Evolutionary conservation across 768 basidiomycete genomes (phyloP).

Genomic region (Leccinum ochraceum): DNA sequence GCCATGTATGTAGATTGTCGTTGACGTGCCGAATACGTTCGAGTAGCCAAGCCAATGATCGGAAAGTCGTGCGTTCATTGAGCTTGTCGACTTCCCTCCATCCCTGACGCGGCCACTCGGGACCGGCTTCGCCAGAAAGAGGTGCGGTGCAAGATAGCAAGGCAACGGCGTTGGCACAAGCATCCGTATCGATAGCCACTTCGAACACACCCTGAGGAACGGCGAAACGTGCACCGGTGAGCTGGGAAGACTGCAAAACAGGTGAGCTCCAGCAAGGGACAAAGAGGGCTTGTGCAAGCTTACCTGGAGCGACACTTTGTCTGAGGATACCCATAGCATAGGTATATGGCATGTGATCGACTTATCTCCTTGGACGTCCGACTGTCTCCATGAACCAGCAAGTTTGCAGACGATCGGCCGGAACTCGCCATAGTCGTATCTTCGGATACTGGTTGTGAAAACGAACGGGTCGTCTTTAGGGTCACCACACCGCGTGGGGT

Average conservation of each 20-base stretch:
- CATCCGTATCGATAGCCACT: slow-evolving; percentile 54
- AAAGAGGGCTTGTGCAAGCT: slow-evolving; percentile 15
- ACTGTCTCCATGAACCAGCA: slow-evolving; percentile 78
- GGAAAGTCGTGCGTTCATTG: slow-evolving; percentile 82
- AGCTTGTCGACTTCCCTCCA: slow-evolving; percentile 88
- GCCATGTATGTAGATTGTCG: slow-evolving; percentile 68
- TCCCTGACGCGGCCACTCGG: slow-evolving; percentile 72
- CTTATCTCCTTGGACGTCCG: slow-evolving; percentile 47
- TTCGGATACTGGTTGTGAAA: slow-evolving; percentile 75
- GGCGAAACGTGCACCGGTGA: slow-evolving; percentile 60
- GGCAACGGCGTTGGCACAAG: slow-evolving; percentile 75
- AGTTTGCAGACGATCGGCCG: slow-evolving; percentile 77
- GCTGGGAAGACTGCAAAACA: slow-evolving; percentile 48
- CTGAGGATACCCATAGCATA: slow-evolving; percentile 59
- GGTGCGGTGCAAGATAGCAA: slow-evolving; percentile 77
- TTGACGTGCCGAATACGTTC: slow-evolving; percentile 80
- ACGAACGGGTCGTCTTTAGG: slow-evolving; percentile 79
- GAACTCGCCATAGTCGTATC: slow-evolving; percentile 80
- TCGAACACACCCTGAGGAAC: slow-evolving; percentile 57
- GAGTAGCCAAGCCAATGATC: slow-evolving; percentile 81
- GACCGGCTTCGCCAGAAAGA: slow-evolving; percentile 65
- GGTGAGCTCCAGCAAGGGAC: slow-evolving; percentile 4
- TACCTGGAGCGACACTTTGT: slow-evolving; percentile 56
- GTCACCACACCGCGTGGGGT: slow-evolving; percentile 79
- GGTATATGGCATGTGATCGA: slow-evolving; percentile 60